Conservation (phyloP, 2,329 filamentous ascomycete species). For the Beauveria brongniartii region DNA sequence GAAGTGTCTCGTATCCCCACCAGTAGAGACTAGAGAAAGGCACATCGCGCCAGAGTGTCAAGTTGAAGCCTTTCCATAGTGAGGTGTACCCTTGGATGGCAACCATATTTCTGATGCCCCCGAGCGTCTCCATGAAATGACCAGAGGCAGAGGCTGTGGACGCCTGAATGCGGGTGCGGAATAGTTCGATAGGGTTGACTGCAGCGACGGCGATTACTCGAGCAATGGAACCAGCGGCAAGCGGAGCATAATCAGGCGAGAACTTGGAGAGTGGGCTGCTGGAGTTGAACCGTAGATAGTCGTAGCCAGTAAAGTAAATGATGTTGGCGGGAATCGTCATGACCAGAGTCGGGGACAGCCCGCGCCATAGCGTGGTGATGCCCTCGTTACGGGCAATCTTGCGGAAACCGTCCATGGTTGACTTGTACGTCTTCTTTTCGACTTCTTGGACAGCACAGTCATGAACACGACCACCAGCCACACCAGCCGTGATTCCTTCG, state of each 20-base stretch:
- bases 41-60: constrained; percentile 94
- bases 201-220: constrained; percentile 72
- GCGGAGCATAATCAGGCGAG: constrained; percentile 65
- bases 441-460: constrained; percentile 85
- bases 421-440: constrained; percentile 75
- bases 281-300: constrained; percentile 74
- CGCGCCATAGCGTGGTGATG: constrained; percentile 77
- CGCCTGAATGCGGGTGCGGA: constrained; percentile 86
- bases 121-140: constrained; percentile 72
- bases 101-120: constrained; percentile 73
- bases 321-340: constrained; percentile 96
- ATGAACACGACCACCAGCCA: constrained; percentile 47
- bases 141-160: constrained; percentile 52
- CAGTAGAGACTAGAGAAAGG: constrained; percentile 97
- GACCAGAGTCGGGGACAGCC: constrained; percentile 82
- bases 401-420: constrained; percentile 81
- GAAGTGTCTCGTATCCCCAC: constrained; percentile 90
- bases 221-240: constrained; percentile 71
- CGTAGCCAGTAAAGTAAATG: constrained; percentile 97
- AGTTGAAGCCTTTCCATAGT: constrained; percentile 80
- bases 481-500: constrained; percentile 34
- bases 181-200: constrained; percentile 88
- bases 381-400: constrained; percentile 97
- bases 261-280: constrained; percentile 61
- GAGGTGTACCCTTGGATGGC: constrained; percentile 66